Conservation (phyloP, 805 yeast species). For the Komagataella mondaviorum region DNA sequence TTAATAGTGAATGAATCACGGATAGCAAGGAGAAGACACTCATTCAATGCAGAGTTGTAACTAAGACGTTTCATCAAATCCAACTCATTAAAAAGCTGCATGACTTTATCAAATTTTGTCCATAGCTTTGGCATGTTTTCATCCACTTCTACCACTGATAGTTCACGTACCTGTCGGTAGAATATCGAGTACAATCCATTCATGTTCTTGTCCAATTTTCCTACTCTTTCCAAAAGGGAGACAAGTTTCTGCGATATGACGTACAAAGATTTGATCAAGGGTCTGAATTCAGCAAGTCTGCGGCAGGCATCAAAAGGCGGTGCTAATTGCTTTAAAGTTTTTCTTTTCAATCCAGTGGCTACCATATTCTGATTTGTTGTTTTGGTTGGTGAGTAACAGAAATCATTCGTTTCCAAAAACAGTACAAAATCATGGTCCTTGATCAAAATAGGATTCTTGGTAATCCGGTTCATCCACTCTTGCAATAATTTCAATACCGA, state of each 20-base stretch:
- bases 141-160: slow-evolving; percentile 25
- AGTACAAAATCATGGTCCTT: slow-evolving; percentile 81
- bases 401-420: slow-evolving; percentile 32
- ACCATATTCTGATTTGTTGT: slow-evolving; percentile 25
- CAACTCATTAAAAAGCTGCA: slow-evolving; percentile 63
- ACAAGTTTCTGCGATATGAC: slow-evolving; percentile 41
- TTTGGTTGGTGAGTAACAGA: slow-evolving; percentile 22
- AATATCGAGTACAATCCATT: slow-evolving; percentile 31
- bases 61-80: slow-evolving; percentile 58
- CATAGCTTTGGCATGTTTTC: slow-evolving; percentile 69
- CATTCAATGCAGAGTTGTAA: slow-evolving; percentile 66
- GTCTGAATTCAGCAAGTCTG: slow-evolving; percentile 77
- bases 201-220: slow-evolving; percentile 44
- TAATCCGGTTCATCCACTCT: slow-evolving; percentile 72
- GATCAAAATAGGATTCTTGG: slow-evolving; percentile 63
- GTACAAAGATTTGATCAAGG: slow-evolving; percentile 68
- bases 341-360: slow-evolving; percentile 79
- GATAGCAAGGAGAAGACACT: slow-evolving; percentile 48
- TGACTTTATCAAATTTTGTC: slow-evolving; percentile 60
- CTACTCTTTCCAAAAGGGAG: slow-evolving; percentile 34
- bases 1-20: slow-evolving; percentile 79
- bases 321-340: slow-evolving; percentile 81
- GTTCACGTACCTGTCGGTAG: slow-evolving; percentile 23
- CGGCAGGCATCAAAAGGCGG: slow-evolving; percentile 84
- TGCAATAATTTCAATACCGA: slow-evolving; percentile 52